Evolutionary conservation across 177 flowering plant genomes (phyloP), one percentile per base, ranked within the genome.

Genomic region (Vitis hybrid): DNA sequence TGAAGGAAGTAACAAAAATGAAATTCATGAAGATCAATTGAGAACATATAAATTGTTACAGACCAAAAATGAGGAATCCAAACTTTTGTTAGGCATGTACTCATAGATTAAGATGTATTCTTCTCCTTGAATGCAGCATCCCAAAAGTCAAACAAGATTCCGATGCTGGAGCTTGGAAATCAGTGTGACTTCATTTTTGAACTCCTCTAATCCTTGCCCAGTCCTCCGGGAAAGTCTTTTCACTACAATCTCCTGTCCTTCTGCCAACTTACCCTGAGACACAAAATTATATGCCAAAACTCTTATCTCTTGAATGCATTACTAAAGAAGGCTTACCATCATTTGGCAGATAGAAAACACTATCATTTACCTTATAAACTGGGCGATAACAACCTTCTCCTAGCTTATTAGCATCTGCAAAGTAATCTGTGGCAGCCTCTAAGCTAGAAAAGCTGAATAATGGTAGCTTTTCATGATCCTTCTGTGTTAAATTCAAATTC

Each of bases 161-260:
- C 44, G 31, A 28, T 71, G 68, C 13, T 54, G 55, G 13, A 57
- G 68, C 15, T 58, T 55, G 12, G 47, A 31, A 11, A 71, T 64
- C 9, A 47, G 14, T n/a, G 8, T 53, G 12, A 66, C 59, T 11
- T 66, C 69, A 18, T 65, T 65, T 57, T 50, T 65, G 57, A 61
- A 62, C 59, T 61, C 66, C n/a, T 62, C 59, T 53, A 64, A 3
- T 17, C 68, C 68, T 64, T 63, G 73, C 18, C 62, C 3, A 0
- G 67, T 20, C 2, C 4, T 31, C 9, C 10, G 57, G 11, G 68
- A 56, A 7, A 71, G 68, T 14, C 74, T 64, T 28, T 71, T 71
- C 62, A 64, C 68, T 13, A 58, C 74, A 14, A 71, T 65, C 24
- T 71, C 74, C 47, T 54, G 69, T 20, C 61, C 67, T 53, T 31